Evolutionary conservation across 2,329 filamentous ascomycete species (phyloP).

Genomic region (Zasmidium angulare): DNA sequence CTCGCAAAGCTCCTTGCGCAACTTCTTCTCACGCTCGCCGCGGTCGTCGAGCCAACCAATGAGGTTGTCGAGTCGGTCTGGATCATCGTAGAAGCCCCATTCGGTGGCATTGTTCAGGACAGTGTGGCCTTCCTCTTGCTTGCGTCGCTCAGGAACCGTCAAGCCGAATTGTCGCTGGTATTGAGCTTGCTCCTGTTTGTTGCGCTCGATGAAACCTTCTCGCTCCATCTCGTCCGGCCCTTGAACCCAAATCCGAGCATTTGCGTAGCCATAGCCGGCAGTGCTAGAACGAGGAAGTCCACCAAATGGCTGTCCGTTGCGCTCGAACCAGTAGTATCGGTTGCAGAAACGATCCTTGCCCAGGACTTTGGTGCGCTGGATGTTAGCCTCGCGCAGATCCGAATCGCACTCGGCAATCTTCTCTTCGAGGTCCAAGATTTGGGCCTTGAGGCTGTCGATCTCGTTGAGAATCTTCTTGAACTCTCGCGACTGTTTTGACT

Average conservation of each 20-base stretch:
- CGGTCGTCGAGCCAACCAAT: conserved; percentile 86
- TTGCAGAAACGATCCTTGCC: conserved; percentile 98
- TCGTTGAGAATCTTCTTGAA: conserved; percentile 85
- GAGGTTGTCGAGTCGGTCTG: conserved; percentile 72
- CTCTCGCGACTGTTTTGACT: conserved; percentile 73
- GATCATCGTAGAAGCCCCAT: conserved; percentile 89
- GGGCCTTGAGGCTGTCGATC: conserved; percentile 81
- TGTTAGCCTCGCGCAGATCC: conserved; percentile 90
- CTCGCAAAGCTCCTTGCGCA: conserved; percentile 79
- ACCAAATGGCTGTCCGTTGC: conserved; percentile 94
- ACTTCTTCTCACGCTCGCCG: conserved; percentile 79
- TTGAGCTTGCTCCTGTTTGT: conserved; percentile 67
- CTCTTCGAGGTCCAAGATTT: conserved; percentile 77
- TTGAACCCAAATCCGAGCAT: conserved; percentile 94
- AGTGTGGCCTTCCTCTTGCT: conserved; percentile 78
- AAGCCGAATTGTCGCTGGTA: conserved; percentile 77
- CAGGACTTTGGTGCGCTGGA: conserved; percentile 81
- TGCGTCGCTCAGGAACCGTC: conserved; percentile 82
- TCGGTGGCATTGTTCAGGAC: conserved; percentile 74
- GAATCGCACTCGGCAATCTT: conserved; percentile 85
- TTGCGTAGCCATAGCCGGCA: conserved; percentile 82
- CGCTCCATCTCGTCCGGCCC: conserved; percentile 88
- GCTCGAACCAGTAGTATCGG: conserved; percentile 98
- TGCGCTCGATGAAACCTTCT: conserved; percentile 79
- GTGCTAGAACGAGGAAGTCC: conserved; percentile 88